Percentiles rank a stretch among this genome's conserved stretches.
Evolutionary conservation across 768 basidiomycete genomes (phyloP).

Genomic region (Russula lepida): DNA sequence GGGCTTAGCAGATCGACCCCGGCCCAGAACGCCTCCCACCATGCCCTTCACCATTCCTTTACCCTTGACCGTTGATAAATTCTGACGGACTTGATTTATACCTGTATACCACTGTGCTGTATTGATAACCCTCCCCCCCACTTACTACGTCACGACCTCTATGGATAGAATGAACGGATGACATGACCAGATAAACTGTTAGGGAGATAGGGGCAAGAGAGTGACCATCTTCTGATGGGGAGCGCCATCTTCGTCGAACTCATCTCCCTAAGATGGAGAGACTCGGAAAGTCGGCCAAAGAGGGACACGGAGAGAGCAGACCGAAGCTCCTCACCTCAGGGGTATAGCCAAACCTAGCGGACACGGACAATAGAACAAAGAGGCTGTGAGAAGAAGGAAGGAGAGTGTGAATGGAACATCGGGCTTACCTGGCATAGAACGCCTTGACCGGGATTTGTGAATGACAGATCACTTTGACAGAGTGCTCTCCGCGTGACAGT

Average conservation of each 20-base stretch:
- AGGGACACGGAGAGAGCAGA: constrained; percentile 16
- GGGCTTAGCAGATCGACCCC: neutral
- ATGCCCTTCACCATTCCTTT: neutral
- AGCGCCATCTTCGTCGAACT: constrained; percentile 77
- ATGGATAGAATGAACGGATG: constrained; percentile 27
- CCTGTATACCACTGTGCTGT: constrained; percentile 32
- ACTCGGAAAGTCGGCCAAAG: neutral
- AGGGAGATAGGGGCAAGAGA: constrained; percentile 37
- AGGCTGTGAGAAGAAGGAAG: constrained; percentile 21
- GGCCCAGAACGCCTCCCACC: neutral
- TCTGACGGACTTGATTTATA: constrained; percentile 21
- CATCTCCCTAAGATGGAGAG: constrained; percentile 42
- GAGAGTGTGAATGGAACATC: constrained; percentile 8
- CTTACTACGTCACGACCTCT: constrained; percentile 28
- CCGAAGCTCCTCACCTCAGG: constrained; percentile 46
- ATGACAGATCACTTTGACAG: constrained; percentile 46
- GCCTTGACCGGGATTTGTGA: constrained; percentile 64
- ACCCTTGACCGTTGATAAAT: neutral
- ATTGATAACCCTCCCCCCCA: constrained; percentile 33
- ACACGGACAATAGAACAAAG: constrained; percentile 24
- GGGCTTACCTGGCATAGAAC: constrained; percentile 70
- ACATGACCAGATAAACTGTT: constrained; percentile 23
- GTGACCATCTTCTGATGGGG: constrained; percentile 81
- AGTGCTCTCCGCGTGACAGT: constrained; percentile 23
- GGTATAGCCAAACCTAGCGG: constrained; percentile 57